A percentile compares a stretch with the other conserved stretches of the same genome.
These are phyloP conservation scores for Dactylellina haptotyla DNA, from an alignment of 2,329 filamentous ascomycete genomes.

Conservation along the genomic window DNA sequence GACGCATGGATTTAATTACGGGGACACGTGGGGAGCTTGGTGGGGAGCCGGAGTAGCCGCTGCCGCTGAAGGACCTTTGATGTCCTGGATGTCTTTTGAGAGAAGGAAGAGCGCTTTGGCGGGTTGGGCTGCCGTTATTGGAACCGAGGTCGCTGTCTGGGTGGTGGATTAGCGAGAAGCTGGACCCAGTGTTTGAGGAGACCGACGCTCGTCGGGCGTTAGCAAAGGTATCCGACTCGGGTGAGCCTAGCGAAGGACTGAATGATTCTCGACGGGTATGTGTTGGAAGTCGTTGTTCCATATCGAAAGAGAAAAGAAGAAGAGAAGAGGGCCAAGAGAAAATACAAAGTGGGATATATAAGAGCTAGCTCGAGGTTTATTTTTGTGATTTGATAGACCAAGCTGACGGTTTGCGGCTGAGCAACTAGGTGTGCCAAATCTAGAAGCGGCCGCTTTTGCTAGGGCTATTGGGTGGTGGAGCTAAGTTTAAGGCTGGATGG, in stretches of 20 bases:
- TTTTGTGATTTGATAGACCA: slow-evolving; percentile 27
- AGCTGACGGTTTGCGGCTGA: slow-evolving; percentile 53
- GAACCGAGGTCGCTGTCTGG: slow-evolving; percentile 51
- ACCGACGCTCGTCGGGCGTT: slow-evolving; percentile 34
- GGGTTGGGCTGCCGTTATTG: slow-evolving; percentile 36
- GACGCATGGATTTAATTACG: slow-evolving; percentile 51
- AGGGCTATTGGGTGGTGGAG: slow-evolving; percentile 3
- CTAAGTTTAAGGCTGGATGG: slow-evolving; percentile 28
- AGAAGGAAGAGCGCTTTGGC: slow-evolving; percentile 14
- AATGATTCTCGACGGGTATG: slow-evolving; percentile 49
- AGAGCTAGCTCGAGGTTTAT: slow-evolving; percentile 19
- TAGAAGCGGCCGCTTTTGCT: slow-evolving; percentile 25
- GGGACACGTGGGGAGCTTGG: slow-evolving; percentile 46
- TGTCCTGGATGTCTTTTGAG: slow-evolving; percentile 35
- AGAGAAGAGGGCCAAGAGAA: slow-evolving; percentile 26
- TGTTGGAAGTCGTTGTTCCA: slow-evolving; percentile 53
- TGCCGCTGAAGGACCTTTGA: slow-evolving; percentile 32
- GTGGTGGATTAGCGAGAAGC: slow-evolving; percentile 52
- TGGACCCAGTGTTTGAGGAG: slow-evolving; percentile 49
- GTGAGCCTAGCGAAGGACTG: slow-evolving; percentile 48
- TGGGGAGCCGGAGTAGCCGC: slow-evolving; percentile 31
- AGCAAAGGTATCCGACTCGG: slow-evolving; percentile 50
- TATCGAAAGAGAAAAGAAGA: slow-evolving; percentile 30
- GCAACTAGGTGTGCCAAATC: slow-evolving; percentile 50
- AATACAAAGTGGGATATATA: slow-evolving; percentile 27